phyloP scores from a whole-genome alignment of 352 stramenopile species.

The Globisporangium nunn region DNA sequence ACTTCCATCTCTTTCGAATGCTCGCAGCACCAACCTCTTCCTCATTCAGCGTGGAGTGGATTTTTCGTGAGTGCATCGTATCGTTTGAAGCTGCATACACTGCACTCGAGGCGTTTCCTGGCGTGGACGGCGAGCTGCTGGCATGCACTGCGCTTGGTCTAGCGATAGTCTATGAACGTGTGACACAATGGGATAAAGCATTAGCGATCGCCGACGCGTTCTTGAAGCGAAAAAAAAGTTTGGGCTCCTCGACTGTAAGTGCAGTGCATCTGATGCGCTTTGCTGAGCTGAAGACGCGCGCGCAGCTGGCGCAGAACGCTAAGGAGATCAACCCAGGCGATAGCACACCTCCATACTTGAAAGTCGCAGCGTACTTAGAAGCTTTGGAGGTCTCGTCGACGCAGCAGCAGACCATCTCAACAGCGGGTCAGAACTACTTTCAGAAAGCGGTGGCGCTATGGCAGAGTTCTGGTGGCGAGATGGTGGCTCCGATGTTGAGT shows the following conservation, averaged over 20 bases:
- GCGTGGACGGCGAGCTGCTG: constrained; percentile 38
- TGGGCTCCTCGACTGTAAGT: not conserved
- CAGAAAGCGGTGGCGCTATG: constrained; percentile 55
- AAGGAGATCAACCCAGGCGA: constrained; percentile 58
- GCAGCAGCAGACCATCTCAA: constrained; percentile 1
- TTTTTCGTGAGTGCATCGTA: constrained; percentile 53
- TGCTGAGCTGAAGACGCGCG: constrained; percentile 52
- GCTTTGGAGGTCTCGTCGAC: constrained; percentile 36
- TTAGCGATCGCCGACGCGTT: constrained; percentile 39
- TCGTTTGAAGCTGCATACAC: constrained; percentile 52
- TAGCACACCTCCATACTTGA: constrained; percentile 22
- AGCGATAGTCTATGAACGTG: constrained; percentile 43
- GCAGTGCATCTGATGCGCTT: constrained; percentile 50
- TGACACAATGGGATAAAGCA: constrained; percentile 38
- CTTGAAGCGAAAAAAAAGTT: constrained; percentile 39
- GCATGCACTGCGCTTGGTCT: constrained; percentile 43
- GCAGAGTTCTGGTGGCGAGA: constrained; percentile 27
- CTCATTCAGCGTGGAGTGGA: constrained; percentile 24
- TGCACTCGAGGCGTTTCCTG: constrained; percentile 28
- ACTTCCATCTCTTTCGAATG: constrained; percentile 80
- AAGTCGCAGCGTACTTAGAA: constrained; percentile 46
- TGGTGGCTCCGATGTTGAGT: constrained; percentile 20
- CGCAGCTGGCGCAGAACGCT: constrained; percentile 58
- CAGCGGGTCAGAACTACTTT: constrained; percentile 19
- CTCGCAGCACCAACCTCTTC: not conserved